Evolutionary conservation across 2,329 filamentous ascomycete genomes (phyloP).

Genomic region (Penicillium vulpinum): DNA sequence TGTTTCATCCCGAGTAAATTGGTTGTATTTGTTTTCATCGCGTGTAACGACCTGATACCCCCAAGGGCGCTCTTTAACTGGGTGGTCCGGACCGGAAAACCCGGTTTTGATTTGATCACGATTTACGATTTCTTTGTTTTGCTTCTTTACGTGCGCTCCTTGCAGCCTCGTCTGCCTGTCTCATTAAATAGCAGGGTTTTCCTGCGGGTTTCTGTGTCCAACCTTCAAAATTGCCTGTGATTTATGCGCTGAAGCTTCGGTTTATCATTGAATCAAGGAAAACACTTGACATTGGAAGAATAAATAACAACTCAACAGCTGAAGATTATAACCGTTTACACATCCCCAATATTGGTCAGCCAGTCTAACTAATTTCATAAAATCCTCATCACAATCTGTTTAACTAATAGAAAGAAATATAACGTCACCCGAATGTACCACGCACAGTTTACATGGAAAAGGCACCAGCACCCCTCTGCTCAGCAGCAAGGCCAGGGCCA

Average conservation of each 20-base stretch:
- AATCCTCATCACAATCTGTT: background rate
- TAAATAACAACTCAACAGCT: slow-evolving; percentile 5
- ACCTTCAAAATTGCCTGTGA: slow-evolving; percentile 1
- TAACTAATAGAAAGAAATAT: background rate
- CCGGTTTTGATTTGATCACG: slow-evolving; percentile 15
- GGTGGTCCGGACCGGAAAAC: slow-evolving; percentile 7
- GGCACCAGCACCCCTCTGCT: background rate
- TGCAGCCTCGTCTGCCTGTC: slow-evolving; percentile 1
- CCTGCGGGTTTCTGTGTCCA: background rate
- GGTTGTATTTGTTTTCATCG: slow-evolving; percentile 6
- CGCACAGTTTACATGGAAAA: background rate
- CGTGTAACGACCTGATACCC: slow-evolving; percentile 27
- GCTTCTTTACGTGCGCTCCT: background rate
- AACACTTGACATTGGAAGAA: background rate
- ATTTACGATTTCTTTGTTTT: slow-evolving; percentile 23
- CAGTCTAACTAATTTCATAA: background rate
- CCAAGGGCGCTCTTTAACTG: slow-evolving; percentile 15
- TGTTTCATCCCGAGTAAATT: background rate
- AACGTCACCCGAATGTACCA: background rate
- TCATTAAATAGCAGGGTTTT: background rate
- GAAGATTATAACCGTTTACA: background rate
- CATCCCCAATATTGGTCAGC: background rate
- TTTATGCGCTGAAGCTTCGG: background rate
- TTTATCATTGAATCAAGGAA: background rate
- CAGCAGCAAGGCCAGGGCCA: background rate